These are phyloP conservation scores for Dalbergia oliveri DNA, from an alignment of 306 rosid species.

Conservation along the genomic window DNA sequence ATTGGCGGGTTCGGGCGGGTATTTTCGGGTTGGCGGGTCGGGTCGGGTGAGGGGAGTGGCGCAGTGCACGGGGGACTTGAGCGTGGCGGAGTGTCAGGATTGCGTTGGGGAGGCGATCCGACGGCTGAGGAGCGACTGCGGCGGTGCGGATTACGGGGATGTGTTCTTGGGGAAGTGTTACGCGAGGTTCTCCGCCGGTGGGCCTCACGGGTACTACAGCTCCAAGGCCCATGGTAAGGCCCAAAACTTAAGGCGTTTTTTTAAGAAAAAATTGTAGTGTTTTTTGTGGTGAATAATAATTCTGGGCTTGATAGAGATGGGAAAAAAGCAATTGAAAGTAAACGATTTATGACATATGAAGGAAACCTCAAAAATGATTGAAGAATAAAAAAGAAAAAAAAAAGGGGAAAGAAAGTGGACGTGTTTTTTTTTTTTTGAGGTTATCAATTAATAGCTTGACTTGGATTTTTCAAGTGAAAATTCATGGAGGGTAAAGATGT, in stretches of 20 bases:
- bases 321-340: too few relatives aligned
- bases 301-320: too few relatives aligned
- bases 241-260: not conserved
- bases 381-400: too few relatives aligned
- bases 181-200: slow-evolving; percentile 66
- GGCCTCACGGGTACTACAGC: slow-evolving; percentile 49
- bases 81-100: slow-evolving; percentile 72
- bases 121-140: slow-evolving; percentile 75
- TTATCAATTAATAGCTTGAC: too few relatives aligned
- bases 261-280: too few relatives aligned
- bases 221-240: slow-evolving; percentile 66
- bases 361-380: too few relatives aligned
- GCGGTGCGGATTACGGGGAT: slow-evolving; percentile 66
- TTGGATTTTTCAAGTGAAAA: too few relatives aligned
- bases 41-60: slow-evolving; percentile 72
- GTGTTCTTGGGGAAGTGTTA: slow-evolving; percentile 85
- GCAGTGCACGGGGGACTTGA: slow-evolving; percentile 79
- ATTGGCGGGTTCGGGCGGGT: slow-evolving; percentile 61
- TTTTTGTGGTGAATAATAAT: too few relatives aligned
- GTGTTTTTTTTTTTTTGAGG: too few relatives aligned
- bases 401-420: too few relatives aligned
- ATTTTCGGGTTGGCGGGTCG: slow-evolving; percentile 74
- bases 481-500: too few relatives aligned
- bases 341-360: too few relatives aligned
- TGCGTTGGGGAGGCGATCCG: slow-evolving; percentile 69